Evolutionary conservation across 1,284 basidiomycete genomes (phyloP), one percentile per base, ranked within the genome.

Genomic region (Austropuccinia psidii): DNA sequence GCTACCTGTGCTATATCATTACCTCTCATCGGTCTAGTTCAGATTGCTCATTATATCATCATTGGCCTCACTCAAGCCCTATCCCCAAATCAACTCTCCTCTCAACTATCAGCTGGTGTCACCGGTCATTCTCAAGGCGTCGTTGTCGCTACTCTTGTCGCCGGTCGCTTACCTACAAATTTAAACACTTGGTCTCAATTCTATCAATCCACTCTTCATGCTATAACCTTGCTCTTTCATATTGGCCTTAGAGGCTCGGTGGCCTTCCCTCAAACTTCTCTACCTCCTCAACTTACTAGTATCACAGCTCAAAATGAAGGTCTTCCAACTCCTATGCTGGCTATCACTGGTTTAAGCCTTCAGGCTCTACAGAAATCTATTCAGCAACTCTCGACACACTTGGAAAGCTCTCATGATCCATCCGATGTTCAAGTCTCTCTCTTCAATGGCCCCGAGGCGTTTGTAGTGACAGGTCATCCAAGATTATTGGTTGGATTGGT

Each of bases 111-210:
- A 24, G 76, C 75, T 19, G 95, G 94, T 65, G 87, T 92, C 5
- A 98, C 95, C 11, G 95, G 95, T 57, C 95, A 98, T 83, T 96
- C 93, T 7, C 95, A 98, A 82, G 96, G 95, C 77, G 87, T 98
- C 77, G 88, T 97, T 73, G 93, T 93, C 24, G 95, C 95, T 27
- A 86, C 96, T 66, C 89, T 87, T 35, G 87, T 97, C 77, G 86
- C 93, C 27, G 77, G 75, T 49, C 8, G 33, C 11, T 41, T 69
- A 0, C 39, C 24, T 15, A 11, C 41, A 4, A 7, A 13, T 6
- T n/a, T 54, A 39, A 41, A 69, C 31, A 69, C 39, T 33, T 69
- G 67, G 67, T 21, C 67, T 3, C 19, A 58, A 1, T 69, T 69
- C 45, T 31, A 58, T n/a, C 13, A 49, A 35, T 33, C 54, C 17